Base-by-base conservation (phyloP, 1,139 yeast species). In the Blastobotrys indianensis region DNA sequence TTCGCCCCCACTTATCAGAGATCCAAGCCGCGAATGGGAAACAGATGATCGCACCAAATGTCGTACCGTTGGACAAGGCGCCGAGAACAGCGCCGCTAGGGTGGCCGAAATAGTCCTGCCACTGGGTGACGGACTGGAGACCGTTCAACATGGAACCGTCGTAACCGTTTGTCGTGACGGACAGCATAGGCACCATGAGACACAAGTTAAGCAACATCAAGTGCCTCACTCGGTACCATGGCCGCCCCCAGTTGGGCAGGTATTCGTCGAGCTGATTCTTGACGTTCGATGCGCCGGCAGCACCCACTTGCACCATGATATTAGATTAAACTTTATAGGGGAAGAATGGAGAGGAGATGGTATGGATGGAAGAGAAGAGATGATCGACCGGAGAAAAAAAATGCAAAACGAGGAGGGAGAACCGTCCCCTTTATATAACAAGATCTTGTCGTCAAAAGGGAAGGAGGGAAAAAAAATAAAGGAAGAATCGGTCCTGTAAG, bases 181-280 rank as follows among this genome's bases (percentile, higher is more conserved):
- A 46, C 11, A 40, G 37, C 46, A 46, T 42, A 6, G 49, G 49
- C 4, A 46, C 41, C 32, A 32, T 39, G 10, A 46, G 33, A 8
- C 38, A 52, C 17, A 64, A 46, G 50, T 72, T 69, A 50, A 76
- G 64, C 28, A 49, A 47, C 7, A 64, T 48, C 43, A 76, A 60
- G 50, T 74, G 73, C 11, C 63, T 57, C 13, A 64, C 64, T 23
- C 51, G 53, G 45, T 42, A 57, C 72, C 72, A 68, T 2, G 63
- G 55, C 47, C 52, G 57, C 20, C 56, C 63, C 35, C 57, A 50
- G 23, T 63, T 52, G 30, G 70, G 70, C 29, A 51, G 29, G n/a
- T 51, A 53, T 34, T 48, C 50, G 79, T 69, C 13, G 10, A 39
- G 17, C 29, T 34, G 29, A 3, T 38, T 32, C 15, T 15, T 10